Percentiles rank a stretch among this genome's conserved stretches.
Conservation (phyloP, 495 filamentous ascomycete genomes). For the Clohesyomyces aquaticus region DNA sequence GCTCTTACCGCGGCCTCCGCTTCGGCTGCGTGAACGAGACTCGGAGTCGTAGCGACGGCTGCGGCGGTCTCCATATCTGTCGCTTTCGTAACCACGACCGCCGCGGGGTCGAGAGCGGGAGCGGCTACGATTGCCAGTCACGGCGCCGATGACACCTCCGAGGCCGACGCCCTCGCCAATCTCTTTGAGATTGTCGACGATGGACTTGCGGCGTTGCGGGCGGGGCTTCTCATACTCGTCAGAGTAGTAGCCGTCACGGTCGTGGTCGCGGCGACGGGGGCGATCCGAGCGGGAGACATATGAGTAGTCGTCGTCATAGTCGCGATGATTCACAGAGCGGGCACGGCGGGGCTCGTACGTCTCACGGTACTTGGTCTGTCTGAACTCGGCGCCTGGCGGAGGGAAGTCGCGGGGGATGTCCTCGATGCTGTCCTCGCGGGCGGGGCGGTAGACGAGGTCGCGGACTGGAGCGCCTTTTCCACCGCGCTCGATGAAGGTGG, state of each 20-base stretch:
- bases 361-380: slow-evolving; percentile 42
- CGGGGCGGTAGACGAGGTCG: slow-evolving; percentile 48
- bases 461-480: slow-evolving; percentile 42
- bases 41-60: no score
- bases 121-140: slow-evolving; percentile 52
- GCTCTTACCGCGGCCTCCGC: slow-evolving; percentile 50
- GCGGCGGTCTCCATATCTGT: slow-evolving; percentile 43
- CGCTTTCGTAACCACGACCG: slow-evolving; percentile 43
- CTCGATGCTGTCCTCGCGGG: slow-evolving; percentile 50
- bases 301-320: slow-evolving; percentile 43
- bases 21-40: slow-evolving; percentile 59
- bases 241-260: slow-evolving; percentile 45
- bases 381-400: slow-evolving; percentile 44
- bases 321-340: slow-evolving; percentile 38
- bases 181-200: slow-evolving; percentile 44
- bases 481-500: slow-evolving; percentile 50
- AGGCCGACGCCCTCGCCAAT: slow-evolving; percentile 47
- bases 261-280: slow-evolving; percentile 31
- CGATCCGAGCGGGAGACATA: slow-evolving; percentile 40
- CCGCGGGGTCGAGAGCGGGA: slow-evolving; percentile 40
- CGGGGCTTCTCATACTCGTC: slow-evolving; percentile 41
- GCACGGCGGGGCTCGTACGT: slow-evolving; percentile 44
- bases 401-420: slow-evolving; percentile 52
- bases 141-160: slow-evolving; percentile 47
- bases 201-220: slow-evolving; percentile 48